Base-by-base conservation (phyloP, 2,329 filamentous ascomycete species). In the Alternaria metachromatica region DNA sequence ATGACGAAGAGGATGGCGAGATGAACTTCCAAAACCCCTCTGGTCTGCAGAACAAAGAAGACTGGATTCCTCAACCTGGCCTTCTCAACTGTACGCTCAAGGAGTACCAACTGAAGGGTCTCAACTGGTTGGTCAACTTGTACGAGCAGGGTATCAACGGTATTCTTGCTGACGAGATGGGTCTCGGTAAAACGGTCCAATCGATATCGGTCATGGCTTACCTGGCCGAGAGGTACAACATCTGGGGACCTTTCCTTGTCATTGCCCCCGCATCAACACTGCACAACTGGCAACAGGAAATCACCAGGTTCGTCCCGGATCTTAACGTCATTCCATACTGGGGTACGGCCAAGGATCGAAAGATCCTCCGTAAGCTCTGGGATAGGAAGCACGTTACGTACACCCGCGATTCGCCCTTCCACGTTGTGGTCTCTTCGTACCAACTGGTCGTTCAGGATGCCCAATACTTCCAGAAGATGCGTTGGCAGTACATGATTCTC, bases 71-170 rank as follows among this genome's bases (percentile, higher is more conserved):
- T 67, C 96, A 99, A 79, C 96, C 96, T 9, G 96, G 94, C 81
- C 89, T 98, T 82, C 88, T 99, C 75, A 94, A 92, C 68, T 93
- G 94, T 55, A 93, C 97, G 78, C 89, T 99, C 76, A 99, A 99
- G 80, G 96, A 99, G 80, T 99, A 99, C 82, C 96, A 99, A 84
- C 85, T 99, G 79, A 99, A 99, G 85, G 96, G 96, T 82, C 92
- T 99, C 80, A 99, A 98, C 79, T 99, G 96, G 96, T 89, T 99
- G 58, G 96, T 97, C 84, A 98, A 99, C 79, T 82, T 99, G 70
- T 99, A 99, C 84, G 96, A 99, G 81, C 96, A 99, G 81, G 96
- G 96, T 79, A 99, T 99, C 91, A 98, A 98, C 83, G 95, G 95
- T 82, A 99, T 99, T 74, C 85, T 99, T 67, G 96, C 96, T 69